Base-by-base conservation (phyloP, 129 eudicot species). In the Rutidosis leptorrhynchoides region DNA sequence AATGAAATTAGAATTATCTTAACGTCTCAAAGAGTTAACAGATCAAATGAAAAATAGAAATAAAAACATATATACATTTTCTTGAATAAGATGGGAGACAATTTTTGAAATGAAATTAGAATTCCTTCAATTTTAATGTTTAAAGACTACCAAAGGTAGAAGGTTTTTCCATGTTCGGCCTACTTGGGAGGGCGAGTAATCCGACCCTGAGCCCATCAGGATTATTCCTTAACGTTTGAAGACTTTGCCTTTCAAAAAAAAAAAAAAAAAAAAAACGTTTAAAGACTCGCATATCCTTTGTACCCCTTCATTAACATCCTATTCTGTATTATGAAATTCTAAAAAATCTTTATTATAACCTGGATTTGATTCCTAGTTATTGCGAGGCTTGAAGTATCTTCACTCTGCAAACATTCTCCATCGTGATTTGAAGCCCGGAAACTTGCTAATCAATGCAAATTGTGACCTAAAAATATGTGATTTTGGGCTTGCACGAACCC, bases 381-480 rank as follows among this genome's bases (percentile, higher is more conserved):
- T 88, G 56, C 79, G 93, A 74, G 96, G 96, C 37, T 73, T 88
- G 23, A 83, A 85, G 74, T 82, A 85, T 76, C 85, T 85, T 27
- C 92, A 85, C 71, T 85, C 92, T 16, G 92, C 88, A 62, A 82
- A 85, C 74, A 85, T 85, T 70, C 92, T 85, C 65, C 92, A 85
- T 66, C 92, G 92, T 11, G 92, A 85, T 52, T 68, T 85, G 57
- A 85, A 85, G 79, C 92, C 92, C 6, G 92, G 92, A 33, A 85
- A 85, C 78, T 75, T 85, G 58, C 83, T 85, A 24, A 74, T 85
- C 7, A 85, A 85, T 25, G 85, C 92, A 53, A 85, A 85, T 53
- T 85, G 88, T 32, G 92, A 85, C 81, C 80, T 85, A 14, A 85
- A 85, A 74, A 85, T 85, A 15, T 85, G 92, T 21, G 87, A 85